Evolutionary conservation across 495 filamentous ascomycete genomes (phyloP), one percentile per base, ranked within the genome.

Genomic region (Hypoxylon lenormandii): DNA sequence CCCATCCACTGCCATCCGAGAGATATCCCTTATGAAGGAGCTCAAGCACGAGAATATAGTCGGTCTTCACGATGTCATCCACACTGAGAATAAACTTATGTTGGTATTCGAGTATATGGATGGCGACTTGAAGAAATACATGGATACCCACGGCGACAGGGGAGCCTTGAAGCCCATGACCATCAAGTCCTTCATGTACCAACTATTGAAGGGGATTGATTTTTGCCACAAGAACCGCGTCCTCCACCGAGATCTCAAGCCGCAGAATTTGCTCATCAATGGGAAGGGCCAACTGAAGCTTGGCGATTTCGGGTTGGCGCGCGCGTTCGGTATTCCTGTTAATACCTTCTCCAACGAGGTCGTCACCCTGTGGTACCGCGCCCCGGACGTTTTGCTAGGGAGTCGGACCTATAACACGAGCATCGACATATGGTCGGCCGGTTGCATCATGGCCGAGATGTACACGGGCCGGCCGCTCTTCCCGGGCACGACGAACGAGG

Each of bases 51-150:
- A 96, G 72, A 97, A 96, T 76, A 97, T 98, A 62, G 94, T 99
- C 58, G 94, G 91, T 49, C 89, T 99, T 0, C 90, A 98, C 83
- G 96, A 99, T 81, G 96, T 99, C 30, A 97, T 99, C 72, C 95
- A 99, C 77, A 98, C 95, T 57, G 95, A 99, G 80, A 97, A 98
- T 82, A 99, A 99, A 77, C 87, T 99, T 43, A 98, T 98, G 93
- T 90, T 99, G 37, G 95, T 99, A 12, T 97, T 97, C 69, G 95
- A 99, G 78, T 97, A 90, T 78, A 96, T 99, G 89, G 95, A 99
- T 79, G 89, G 93, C 71, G 95, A 99, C 74, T 82, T 99, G n/a
- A 99, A 99, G 85, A 95, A 94, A 77, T 98, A 97, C 80, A 99
- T 99, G 95, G 95, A 99, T 72, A 89, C 88, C 15, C 86, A 91